Base-by-base conservation (phyloP, 768 basidiomycete species). In the Rhizopogon vinicolor region DNA sequence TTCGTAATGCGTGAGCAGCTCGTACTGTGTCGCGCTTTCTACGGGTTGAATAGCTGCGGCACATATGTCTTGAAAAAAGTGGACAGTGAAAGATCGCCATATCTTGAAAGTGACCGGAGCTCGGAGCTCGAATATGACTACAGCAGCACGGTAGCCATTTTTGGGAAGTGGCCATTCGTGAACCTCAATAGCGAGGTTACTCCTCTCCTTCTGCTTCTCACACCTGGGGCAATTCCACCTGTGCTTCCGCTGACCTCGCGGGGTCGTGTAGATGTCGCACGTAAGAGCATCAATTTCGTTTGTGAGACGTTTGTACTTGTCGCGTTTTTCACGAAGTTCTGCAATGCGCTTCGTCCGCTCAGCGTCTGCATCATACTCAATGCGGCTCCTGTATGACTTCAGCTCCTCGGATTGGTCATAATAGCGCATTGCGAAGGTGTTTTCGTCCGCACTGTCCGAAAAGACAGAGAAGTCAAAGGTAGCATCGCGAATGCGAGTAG, bases 81-180 rank as follows among this genome's bases (percentile, higher is more conserved):
- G 43, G 58, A 71, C 74, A 1, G 75, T 75, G 22, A 62, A 57
- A 1, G 60, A 59, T 50, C 76, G 64, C 77, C 77, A 77, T 12
- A 68, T 54, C 18, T 59, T 55, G 51, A 75, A 73, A 7, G 57
- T 55, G 37, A 35, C 37, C 19, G 76, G 76, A 42, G 64, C 65
- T 12, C 53, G 40, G 6, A 75, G 60, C 54, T 78, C 75, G 52
- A 78, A 77, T 2, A 77, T 62, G 12, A 66, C 61, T 0, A 62
- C 59, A 55, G 70, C 61, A 0, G 63, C 62, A 16, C 53, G 39
- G 12, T 55, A 18, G 6, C 8, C 19, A 25, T 67, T 42, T 8
- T 58, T 28, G 2, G 77, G 74, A 19, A 79, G 59, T 2, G 76
- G 77, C 75, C 75, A 75, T 57, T 79, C 77, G 43, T 73, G 65